Percentiles rank a stretch among this genome's conserved stretches.
Conservation (phyloP, 2,329 filamentous ascomycete species). For the Neoascochyta sp. region DNA sequence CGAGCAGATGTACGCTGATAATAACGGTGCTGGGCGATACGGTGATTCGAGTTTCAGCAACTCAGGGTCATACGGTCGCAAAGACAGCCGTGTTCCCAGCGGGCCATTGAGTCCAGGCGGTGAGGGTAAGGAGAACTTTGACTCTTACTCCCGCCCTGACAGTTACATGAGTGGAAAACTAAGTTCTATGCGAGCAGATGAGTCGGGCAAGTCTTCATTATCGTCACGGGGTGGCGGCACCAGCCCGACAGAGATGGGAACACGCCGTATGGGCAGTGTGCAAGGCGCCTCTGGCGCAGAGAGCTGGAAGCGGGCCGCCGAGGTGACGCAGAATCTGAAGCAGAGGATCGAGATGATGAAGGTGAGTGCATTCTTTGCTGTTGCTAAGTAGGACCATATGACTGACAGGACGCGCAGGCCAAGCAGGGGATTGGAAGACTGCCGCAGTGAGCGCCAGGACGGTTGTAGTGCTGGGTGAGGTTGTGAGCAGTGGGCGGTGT, state of each 20-base stretch:
- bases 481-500: neutral
- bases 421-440: constrained; percentile 38
- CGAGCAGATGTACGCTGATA: constrained; percentile 54
- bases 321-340: constrained; percentile 96
- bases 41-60: constrained; percentile 32
- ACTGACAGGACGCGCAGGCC: constrained; percentile 27
- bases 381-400: neutral
- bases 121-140: constrained; percentile 50
- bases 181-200: constrained; percentile 37
- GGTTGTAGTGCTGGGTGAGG: neutral
- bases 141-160: constrained; percentile 32
- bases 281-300: constrained; percentile 52
- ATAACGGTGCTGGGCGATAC: constrained; percentile 49
- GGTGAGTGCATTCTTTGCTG: constrained; percentile 42
- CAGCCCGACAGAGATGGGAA: constrained; percentile 29
- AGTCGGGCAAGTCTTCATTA: constrained; percentile 28
- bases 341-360: constrained; percentile 99
- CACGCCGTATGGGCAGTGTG: constrained; percentile 18
- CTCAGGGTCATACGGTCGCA: constrained; percentile 41
- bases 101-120: constrained; percentile 33
- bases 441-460: constrained; percentile 13
- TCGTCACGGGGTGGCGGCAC: constrained; percentile 34
- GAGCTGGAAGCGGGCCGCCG: constrained; percentile 94
- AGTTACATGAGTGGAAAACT: constrained; percentile 40
- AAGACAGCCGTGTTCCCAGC: constrained; percentile 27